These are phyloP conservation scores for Brettanomyces naardenensis DNA, from an alignment of 805 yeast genomes.

Conservation along the genomic window DNA sequence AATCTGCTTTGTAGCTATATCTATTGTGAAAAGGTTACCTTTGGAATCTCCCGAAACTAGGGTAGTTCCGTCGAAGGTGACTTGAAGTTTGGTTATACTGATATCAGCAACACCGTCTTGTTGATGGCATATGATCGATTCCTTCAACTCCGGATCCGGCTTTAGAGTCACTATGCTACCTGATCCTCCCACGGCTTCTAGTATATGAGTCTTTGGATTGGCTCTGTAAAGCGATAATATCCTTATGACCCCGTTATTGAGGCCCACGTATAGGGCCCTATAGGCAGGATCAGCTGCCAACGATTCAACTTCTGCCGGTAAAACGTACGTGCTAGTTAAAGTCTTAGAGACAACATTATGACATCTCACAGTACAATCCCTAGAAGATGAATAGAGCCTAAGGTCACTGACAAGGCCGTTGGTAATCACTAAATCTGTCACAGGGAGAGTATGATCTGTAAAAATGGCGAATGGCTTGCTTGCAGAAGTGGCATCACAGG, in stretches of 20 bases:
- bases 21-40: conserved; percentile 67
- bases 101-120: conserved; percentile 23
- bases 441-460: conserved; percentile 49
- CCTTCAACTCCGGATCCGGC: conserved; percentile 41
- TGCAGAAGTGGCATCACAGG: conserved; percentile 22
- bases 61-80: conserved; percentile 69
- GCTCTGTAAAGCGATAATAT: conserved; percentile 40
- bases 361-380: conserved; percentile 67
- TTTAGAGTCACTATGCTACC: conserved; percentile 41
- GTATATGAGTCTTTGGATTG: conserved; percentile 27
- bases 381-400: conserved; percentile 59
- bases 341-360: conserved; percentile 44
- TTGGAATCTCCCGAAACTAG: conserved; percentile 63
- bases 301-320: conserved; percentile 48
- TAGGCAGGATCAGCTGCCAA: conserved; percentile 72
- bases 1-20: conserved; percentile 62
- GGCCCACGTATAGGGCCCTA: conserved; percentile 65
- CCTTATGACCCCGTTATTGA: conserved; percentile 53
- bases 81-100: conserved; percentile 42
- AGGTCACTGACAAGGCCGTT: conserved; percentile 52
- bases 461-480: conserved; percentile 52
- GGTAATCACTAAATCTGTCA: conserved; percentile 33
- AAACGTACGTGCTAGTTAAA: conserved; percentile 64
- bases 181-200: conserved; percentile 57
- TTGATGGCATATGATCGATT: conserved; percentile 48